These are phyloP conservation scores for Neurospora sublineolata DNA, from an alignment of 495 filamentous ascomycete genomes.

Conservation along the genomic window DNA sequence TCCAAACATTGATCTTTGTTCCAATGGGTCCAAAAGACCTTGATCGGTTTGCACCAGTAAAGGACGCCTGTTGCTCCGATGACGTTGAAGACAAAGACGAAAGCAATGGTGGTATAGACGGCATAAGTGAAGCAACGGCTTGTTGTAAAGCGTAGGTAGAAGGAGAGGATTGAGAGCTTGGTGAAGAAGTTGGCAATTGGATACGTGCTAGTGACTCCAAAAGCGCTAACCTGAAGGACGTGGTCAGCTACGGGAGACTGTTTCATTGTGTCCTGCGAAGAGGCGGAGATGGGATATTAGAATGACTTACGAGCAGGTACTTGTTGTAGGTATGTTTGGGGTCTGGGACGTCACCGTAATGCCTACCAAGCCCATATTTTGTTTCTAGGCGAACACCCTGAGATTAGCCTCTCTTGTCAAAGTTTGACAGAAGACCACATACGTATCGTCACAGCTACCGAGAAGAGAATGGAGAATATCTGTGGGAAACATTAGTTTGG, in stretches of 20 bases:
- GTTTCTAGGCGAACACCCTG: not conserved
- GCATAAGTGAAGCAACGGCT: slow-evolving; percentile 5
- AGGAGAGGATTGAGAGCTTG: slow-evolving; percentile 12
- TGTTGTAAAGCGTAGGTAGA: slow-evolving; percentile 16
- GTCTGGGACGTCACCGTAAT: not conserved
- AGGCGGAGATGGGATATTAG: not conserved
- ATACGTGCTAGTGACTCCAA: slow-evolving; percentile 5
- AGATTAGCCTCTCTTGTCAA: not conserved
- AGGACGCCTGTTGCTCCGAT: slow-evolving; percentile 7
- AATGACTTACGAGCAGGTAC: slow-evolving; percentile 2
- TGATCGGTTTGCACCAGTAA: slow-evolving; percentile 11
- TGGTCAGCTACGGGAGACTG: not conserved
- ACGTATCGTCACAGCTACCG: slow-evolving; percentile 2
- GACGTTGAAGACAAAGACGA: slow-evolving; percentile 6
- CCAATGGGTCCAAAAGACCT: slow-evolving; percentile 3
- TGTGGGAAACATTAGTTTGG: not conserved
- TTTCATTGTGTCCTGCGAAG: not conserved
- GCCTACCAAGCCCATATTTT: slow-evolving; percentile 5
- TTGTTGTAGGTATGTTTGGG: not conserved
- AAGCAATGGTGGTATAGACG: slow-evolving; percentile 6
- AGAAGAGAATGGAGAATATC: slow-evolving; percentile 2
- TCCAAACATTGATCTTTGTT: slow-evolving; percentile 1
- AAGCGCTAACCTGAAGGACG: not conserved
- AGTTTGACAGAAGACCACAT: not conserved
- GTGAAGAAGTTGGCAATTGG: slow-evolving; percentile 11